Evolutionary conservation across 2,329 filamentous ascomycete genomes (phyloP).

Genomic region (Coniella vitis): DNA sequence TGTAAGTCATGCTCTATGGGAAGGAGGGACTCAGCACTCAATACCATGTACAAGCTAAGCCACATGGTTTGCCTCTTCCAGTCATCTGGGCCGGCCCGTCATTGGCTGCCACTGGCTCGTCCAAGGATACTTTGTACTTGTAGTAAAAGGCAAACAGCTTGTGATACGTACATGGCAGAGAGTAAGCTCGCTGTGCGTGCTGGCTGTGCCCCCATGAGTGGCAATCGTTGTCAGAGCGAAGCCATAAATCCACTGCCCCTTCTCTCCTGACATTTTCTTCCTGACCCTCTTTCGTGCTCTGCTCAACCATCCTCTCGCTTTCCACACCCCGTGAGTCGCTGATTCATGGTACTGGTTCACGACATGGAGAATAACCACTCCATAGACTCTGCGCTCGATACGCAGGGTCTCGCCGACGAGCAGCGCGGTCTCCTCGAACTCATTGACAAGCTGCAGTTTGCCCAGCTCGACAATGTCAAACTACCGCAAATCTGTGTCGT

Average conservation of each 20-base stretch:
- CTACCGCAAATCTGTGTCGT: slow-evolving; percentile 58
- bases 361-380: slow-evolving; percentile 22
- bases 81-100: neutral
- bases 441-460: slow-evolving; percentile 35
- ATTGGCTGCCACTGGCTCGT: neutral
- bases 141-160: neutral
- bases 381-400: slow-evolving; percentile 42
- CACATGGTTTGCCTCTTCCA: neutral
- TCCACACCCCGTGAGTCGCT: neutral
- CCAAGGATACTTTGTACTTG: neutral
- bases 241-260: too few relatives aligned
- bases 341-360: slow-evolving; percentile 6
- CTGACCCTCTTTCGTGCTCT: neutral
- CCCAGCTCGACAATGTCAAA: slow-evolving; percentile 31
- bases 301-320: neutral
- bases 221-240: too few relatives aligned
- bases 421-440: slow-evolving; percentile 51
- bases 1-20: too few relatives aligned
- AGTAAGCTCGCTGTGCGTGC: too few relatives aligned
- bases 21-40: too few relatives aligned
- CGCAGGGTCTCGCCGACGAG: slow-evolving; percentile 44
- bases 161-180: too few relatives aligned
- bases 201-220: too few relatives aligned
- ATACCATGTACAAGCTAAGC: too few relatives aligned
- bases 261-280: neutral